Base-by-base conservation (phyloP, 116 monocot genomes). In the Posidonia oceanica region DNA sequence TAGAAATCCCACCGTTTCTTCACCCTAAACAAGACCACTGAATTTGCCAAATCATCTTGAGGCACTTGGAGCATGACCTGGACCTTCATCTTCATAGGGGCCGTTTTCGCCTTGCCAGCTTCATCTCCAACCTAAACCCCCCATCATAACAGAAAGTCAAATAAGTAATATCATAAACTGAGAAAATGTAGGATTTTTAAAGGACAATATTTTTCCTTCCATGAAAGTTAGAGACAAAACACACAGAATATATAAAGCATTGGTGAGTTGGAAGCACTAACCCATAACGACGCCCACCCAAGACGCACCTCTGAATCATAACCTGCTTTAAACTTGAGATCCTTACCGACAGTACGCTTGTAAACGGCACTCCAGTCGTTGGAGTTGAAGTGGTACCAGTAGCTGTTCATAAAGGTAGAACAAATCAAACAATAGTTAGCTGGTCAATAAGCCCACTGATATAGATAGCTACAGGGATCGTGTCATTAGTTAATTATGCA, bases 1-100 rank as follows among this genome's bases (percentile, higher is more conserved):
- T 42, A 91, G 39, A 96, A 80, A 66, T 96, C 96, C 91, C 91
- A 96, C 64, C 96, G 82, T 78, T 91, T 91, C 78, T 96, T 96
- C 59, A 91, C 87, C 73, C 83, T 72, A 59, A 96, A 85, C 79
- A 96, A 78, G 64, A 96, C 74, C 17, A 74, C 44, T 4, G 89
- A 74, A 23, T 66, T 83, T 21, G 48, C 39, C 16, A 88, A 37
- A 61, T 88, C 79, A 79, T 87, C 88, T 81, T 80, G 88, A 12
- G 96, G 87, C 13, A 87, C 78, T 69, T 96, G 96, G 54, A 96
- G 72, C 96, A 91, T 96, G 20, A 91, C 78, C 75, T 96, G 91
- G 38, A 83, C 72, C 72, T 88, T 96, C 82, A 83, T 77, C 69
- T 95, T 95, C 83, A 86, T 81, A 36, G 95, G 88, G 12, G 91